Evolutionary conservation across 495 filamentous ascomycete species (phyloP).

Genomic region (Glutinoglossum americanum): DNA sequence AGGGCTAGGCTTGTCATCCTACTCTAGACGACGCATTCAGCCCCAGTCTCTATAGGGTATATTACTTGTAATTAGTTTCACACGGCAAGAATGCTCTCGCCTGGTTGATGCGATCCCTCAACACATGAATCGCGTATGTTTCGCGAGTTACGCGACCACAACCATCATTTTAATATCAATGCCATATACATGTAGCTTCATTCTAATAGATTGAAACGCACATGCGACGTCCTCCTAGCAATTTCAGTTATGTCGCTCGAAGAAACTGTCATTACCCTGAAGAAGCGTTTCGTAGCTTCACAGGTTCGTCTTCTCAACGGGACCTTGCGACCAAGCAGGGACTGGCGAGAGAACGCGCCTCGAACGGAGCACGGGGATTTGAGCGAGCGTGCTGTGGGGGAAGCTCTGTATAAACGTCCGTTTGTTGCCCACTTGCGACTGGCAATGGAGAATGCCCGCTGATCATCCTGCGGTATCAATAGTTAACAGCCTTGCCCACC

Average conservation of each 20-base stretch:
- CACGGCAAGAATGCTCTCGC: neutral
- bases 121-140: too few relatives aligned
- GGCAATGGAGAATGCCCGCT: neutral
- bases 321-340: slow-evolving; percentile 29
- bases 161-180: neutral
- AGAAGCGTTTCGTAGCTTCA: slow-evolving; percentile 37
- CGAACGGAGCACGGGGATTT: slow-evolving; percentile 23
- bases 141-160: neutral
- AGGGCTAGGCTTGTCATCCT: too few relatives aligned
- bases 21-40: too few relatives aligned
- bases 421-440: neutral
- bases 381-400: slow-evolving; percentile 30
- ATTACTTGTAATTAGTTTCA: neutral
- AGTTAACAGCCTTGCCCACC: slow-evolving; percentile 44
- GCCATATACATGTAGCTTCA: neutral
- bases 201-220: neutral
- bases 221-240: neutral
- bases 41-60: neutral
- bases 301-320: slow-evolving; percentile 41
- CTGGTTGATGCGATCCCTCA: too few relatives aligned
- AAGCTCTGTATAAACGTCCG: slow-evolving; percentile 31
- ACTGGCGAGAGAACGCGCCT: slow-evolving; percentile 30
- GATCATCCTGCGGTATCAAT: too few relatives aligned
- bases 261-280: slow-evolving; percentile 34
- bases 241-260: neutral